Evolutionary conservation across 805 yeast species (phyloP), one percentile per base, ranked within the genome.

Genomic region (Ogataea philodendri): DNA sequence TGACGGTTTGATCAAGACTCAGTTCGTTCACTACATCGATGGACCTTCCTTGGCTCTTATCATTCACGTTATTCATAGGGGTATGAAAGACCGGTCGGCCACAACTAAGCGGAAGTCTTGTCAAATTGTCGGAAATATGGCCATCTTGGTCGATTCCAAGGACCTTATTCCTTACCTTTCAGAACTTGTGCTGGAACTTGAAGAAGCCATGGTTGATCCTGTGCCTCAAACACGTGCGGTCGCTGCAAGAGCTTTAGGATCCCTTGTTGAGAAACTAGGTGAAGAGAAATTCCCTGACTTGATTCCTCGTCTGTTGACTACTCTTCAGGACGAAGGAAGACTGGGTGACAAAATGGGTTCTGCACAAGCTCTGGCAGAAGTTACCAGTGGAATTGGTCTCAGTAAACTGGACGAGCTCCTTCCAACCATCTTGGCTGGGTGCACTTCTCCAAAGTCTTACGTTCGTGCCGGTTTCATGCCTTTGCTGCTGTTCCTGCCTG

Each of bases 51-150:
- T 93, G 53, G 98, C 99, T 0, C 72, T 93, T 51, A 87, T 93
- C 37, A 86, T 89, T 44, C 96, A 89, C 56, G 96, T 93, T 34
- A 82, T 93, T 30, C 93, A 87, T 57, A 78, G 98, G 60, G 99
- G 97, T 65, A 79, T 93, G 84, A 78, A 75, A 34, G 97, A 90
- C 49, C 71, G 98, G 54, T 84, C 95, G n/a, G 97, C 97, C 0
- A 70, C 79, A 26, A 85, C 93, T 5, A 93, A 90, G 67, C 78
- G 84, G 59, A 87, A 87, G 60, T 90, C 97, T 0, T 89, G 97
- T 61, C 97, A 93, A 63, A 90, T 93, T 68, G 97, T 93, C 19
- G 99, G 99, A 45, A 93, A 93, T 56, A 93, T 93, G 97, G 88
- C 97, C 2, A 87, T 93, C 57, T 70, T 93, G 52, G 96, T 95